Conservation (phyloP, 1,284 basidiomycete species). For the Taiwanofungus camphoratus region DNA sequence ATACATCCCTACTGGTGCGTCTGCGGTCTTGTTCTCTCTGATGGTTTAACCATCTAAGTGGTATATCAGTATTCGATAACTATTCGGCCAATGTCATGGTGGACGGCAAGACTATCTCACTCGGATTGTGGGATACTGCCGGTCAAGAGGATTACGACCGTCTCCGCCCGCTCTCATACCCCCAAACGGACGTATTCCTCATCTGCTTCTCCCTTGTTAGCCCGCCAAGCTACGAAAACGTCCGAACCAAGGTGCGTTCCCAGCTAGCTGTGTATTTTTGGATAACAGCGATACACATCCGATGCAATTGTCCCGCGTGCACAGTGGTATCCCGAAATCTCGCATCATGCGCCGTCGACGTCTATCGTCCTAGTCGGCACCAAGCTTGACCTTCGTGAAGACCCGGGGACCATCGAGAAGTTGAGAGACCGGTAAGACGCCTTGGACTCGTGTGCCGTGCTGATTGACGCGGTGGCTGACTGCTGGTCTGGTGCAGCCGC, state of each 20-base stretch:
- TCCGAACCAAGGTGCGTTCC: slow-evolving; percentile 82
- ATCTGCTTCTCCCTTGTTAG: slow-evolving; percentile 98
- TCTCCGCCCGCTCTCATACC: slow-evolving; percentile 95
- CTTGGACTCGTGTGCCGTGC: background rate
- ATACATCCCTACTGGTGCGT: slow-evolving; percentile 90
- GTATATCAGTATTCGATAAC: slow-evolving; percentile 79
- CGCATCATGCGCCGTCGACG: slow-evolving; percentile 94
- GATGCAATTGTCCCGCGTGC: slow-evolving; percentile 14
- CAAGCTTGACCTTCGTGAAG: slow-evolving; percentile 96
- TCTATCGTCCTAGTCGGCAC: slow-evolving; percentile 96
- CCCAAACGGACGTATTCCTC: slow-evolving; percentile 98
- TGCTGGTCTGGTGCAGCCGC: slow-evolving; percentile 53
- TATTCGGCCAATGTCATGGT: slow-evolving; percentile 97
- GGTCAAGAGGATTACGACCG: slow-evolving; percentile 99
- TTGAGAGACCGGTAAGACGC: slow-evolving; percentile 75
- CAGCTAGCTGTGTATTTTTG: slow-evolving; percentile 5
- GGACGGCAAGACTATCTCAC: slow-evolving; percentile 96
- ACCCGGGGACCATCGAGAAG: slow-evolving; percentile 87
- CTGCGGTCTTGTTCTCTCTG: background rate
- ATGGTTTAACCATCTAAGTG: background rate
- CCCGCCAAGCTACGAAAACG: slow-evolving; percentile 98
- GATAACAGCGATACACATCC: slow-evolving; percentile 9
- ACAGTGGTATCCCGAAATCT: slow-evolving; percentile 95
- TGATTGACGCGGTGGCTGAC: slow-evolving; percentile 6
- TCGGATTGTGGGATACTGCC: slow-evolving; percentile 99